phyloP scores from a whole-genome alignment of 2,329 filamentous ascomycete genomes.

The Penicillium sp. region DNA sequence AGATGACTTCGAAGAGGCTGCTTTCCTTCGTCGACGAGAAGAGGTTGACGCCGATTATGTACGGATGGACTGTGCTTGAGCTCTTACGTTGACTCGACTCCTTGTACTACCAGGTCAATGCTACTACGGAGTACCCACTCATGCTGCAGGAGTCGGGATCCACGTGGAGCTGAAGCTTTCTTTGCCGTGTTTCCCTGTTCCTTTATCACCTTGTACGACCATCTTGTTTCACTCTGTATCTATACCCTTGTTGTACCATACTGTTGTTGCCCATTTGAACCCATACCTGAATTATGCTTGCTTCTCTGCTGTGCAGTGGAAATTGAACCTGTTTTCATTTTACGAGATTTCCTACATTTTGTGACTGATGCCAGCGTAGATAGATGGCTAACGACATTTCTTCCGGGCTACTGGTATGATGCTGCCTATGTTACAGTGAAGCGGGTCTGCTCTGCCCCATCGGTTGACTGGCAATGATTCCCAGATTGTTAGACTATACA shows the following conservation, averaged over 20 bases:
- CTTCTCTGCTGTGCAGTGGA: background rate
- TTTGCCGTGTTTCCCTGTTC: too few species aligned
- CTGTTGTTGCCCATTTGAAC: background rate
- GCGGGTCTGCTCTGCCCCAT: background rate
- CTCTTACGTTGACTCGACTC: background rate
- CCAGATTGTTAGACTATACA: too few species aligned
- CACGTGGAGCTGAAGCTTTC: too few species aligned
- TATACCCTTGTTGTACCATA: slow-evolving; percentile 5
- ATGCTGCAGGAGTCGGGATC: too few species aligned
- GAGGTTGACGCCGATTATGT: slow-evolving; percentile 33
- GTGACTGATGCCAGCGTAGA: background rate
- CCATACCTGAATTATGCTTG: background rate
- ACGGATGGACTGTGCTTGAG: slow-evolving; percentile 34
- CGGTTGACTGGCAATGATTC: background rate
- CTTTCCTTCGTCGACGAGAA: slow-evolving; percentile 40
- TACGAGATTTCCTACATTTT: background rate
- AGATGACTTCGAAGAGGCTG: slow-evolving; percentile 44
- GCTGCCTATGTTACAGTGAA: background rate
- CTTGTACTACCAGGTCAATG: too few species aligned
- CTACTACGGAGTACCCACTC: too few species aligned
- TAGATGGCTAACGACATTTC: too few species aligned
- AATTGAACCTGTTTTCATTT: background rate
- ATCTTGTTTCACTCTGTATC: background rate
- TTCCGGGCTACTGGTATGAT: background rate
- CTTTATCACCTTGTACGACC: background rate